Base-by-base conservation (phyloP, 768 basidiomycete species). In the Mycena rosella region DNA sequence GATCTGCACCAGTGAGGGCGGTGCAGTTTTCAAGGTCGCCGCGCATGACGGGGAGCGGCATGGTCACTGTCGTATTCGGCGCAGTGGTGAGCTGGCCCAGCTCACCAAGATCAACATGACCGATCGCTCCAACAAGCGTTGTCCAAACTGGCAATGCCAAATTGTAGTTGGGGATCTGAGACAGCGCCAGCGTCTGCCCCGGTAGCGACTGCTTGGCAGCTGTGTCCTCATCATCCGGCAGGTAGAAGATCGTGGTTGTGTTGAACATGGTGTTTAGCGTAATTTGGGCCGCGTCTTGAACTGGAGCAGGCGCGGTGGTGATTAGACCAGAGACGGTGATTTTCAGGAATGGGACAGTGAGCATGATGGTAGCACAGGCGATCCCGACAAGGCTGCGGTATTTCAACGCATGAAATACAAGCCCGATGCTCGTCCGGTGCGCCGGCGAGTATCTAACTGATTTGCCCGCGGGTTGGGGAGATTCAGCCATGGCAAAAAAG, bases 331-430 rank as follows among this genome's bases (percentile, higher is more conserved):
- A 52, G 22, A 67, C 58, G 6, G n/a, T 34, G 40, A 67, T 67
- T 38, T 67, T 60, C 30, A 60, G 56, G 58, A 67, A 67, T 2
- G 65, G 65, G 27, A 67, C n/a, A 17, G 24, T 27, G 27, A 67
- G 57, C 38, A 53, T 45, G 29, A 55, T 45, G 5, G n/a, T 20
- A n/a, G 65, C 58, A 26, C 65, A 60, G n/a, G 22, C 18, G 5
- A 67, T 18, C 6, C 65, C 65, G n/a, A 53, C 51, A 2, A 42
- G 15, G n/a, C 51, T 67, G 13, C 58, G 65, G 52, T 42, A 60
- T 42, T 34, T 22, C 5, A 60, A 22, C 18, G 65, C 49, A 54
- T 67, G 58, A 13, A 52, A 20, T 7, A 38, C 18, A 13, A 67
- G 51, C 32, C 38, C 58, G 32, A 34, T 13, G 13, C 32, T 34